A percentile compares a stretch with the other conserved stretches of the same genome.
These are phyloP conservation scores for Monilinia fructicola DNA, from an alignment of 2,329 filamentous ascomycete species.

Conservation along the genomic window DNA sequence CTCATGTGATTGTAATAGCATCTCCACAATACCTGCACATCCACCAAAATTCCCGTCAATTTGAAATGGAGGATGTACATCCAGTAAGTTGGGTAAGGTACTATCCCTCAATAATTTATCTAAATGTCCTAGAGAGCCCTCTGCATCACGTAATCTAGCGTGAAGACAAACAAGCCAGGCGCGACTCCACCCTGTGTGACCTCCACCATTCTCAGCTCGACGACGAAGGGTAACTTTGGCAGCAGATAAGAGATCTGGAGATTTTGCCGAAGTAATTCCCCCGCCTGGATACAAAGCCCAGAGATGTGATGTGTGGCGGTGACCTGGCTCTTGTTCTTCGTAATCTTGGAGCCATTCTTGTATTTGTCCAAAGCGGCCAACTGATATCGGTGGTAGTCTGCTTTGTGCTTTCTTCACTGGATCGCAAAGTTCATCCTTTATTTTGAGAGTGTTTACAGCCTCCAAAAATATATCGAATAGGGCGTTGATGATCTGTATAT, in stretches of 20 bases:
- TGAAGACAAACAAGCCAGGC: slow-evolving; percentile 49
- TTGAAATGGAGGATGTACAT: slow-evolving; percentile 50
- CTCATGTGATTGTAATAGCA: slow-evolving; percentile 44
- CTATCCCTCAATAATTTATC: slow-evolving; percentile 44
- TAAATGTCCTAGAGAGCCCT: slow-evolving; percentile 44
- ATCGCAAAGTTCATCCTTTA: background rate
- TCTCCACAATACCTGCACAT: slow-evolving; percentile 49
- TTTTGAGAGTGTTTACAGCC: slow-evolving; percentile 9
- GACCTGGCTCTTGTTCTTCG: slow-evolving; percentile 45
- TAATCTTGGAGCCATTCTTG: slow-evolving; percentile 47
- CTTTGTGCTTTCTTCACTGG: background rate
- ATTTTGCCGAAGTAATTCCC: slow-evolving; percentile 42
- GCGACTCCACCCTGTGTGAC: slow-evolving; percentile 50
- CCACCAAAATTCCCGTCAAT: slow-evolving; percentile 53
- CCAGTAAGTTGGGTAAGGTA: slow-evolving; percentile 48
- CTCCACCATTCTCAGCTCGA: slow-evolving; percentile 45
- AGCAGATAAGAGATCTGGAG: slow-evolving; percentile 37
- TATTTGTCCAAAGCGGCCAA: slow-evolving; percentile 42
- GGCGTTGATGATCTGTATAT: slow-evolving; percentile 47
- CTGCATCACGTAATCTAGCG: slow-evolving; percentile 45
- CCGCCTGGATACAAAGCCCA: slow-evolving; percentile 47
- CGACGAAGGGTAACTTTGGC: slow-evolving; percentile 39
- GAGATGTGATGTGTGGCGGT: slow-evolving; percentile 48
- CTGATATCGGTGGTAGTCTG: slow-evolving; percentile 25
- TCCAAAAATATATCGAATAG: slow-evolving; percentile 42